Evolutionary conservation across 192 early-diverging fungal species (phyloP), one percentile per base, ranked within the genome.

Genomic region (Diversispora epigaea): DNA sequence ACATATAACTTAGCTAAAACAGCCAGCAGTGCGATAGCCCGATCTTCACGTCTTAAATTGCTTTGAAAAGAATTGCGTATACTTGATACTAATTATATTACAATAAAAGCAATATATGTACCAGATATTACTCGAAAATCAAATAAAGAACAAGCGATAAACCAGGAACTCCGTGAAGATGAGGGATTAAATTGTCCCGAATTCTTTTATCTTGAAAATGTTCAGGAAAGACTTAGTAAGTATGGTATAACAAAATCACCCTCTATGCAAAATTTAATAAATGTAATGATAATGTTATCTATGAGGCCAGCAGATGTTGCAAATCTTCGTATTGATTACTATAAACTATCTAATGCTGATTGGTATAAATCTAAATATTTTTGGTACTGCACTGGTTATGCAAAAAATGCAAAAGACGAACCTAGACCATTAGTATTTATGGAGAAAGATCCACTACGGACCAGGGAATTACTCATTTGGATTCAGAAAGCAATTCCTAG

Each of bases 241-340:
- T 58, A 21, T 32, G 21, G 22, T 65, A 6, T 43, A 2, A 10
- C 41, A 4, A 40, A 4, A 4, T 65, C 63, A 3, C 63, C 63
- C 43, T 43, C 63, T n/a, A 65, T 40, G 19, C 4, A 65, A 65
- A 14, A 45, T 65, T 40, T 65, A 40, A 40, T 65, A 43, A 40
- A 65, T 65, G 11, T 65, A 65, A 65, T 65, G 63, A 41, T 65
- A 65, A 65, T 65, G 63, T 65, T 65, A 45, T 6, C 1, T 14
- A 65, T 65, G 63, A 7, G 63, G 43, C 63, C 40, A 40, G 63
- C 63, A 65, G 63, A 65, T 65, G 40, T 65, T 0, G 44, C 11
- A 45, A 21, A 1, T 41, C 63, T 65, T 43, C 6, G 6, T 65
- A 65, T 65, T 46, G 19, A 65, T 65, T n/a, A 65, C 11, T 65